A percentile compares a stretch with the other conserved stretches of the same genome.
phyloP scores from a whole-genome alignment of 2,329 filamentous ascomycete species.

The Colletotrichum tabaci region DNA sequence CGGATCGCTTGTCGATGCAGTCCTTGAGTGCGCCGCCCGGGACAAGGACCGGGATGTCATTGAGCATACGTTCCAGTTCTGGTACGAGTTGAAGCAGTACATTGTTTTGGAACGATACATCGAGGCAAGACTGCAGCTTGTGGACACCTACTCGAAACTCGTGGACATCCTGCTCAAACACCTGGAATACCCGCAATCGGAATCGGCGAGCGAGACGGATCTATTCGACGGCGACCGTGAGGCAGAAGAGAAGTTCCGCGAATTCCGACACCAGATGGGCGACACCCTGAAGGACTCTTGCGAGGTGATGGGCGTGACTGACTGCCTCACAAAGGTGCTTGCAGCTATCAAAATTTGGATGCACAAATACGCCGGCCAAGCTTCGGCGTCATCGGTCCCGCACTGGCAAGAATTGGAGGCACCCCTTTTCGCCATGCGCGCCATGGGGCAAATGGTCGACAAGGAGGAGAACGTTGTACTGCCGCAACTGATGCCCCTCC shows the following conservation, averaged over 20 bases:
- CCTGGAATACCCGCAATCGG: conserved; percentile 86
- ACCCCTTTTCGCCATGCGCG: conserved; percentile 93
- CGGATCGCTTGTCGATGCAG: conserved; percentile 86
- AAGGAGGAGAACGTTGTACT: conserved; percentile 89
- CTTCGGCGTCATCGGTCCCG: conserved; percentile 81
- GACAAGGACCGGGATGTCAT: conserved; percentile 94
- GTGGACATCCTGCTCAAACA: conserved; percentile 95
- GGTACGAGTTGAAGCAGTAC: conserved; percentile 99
- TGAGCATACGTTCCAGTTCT: conserved; percentile 94
- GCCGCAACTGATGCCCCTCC: conserved; percentile 90
- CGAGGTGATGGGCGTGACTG: conserved; percentile 93
- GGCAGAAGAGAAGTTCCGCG: conserved; percentile 95
- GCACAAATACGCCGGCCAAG: conserved; percentile 82
- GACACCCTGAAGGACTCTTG: conserved; percentile 98
- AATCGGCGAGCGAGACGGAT: conserved; percentile 81
- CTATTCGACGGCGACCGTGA: conserved; percentile 97
- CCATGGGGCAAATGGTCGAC: conserved; percentile 96
- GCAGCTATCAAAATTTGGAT: conserved; percentile 91
- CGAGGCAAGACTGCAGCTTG: conserved; percentile 81
- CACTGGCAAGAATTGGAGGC: conserved; percentile 98
- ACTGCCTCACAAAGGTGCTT: conserved; percentile 92
- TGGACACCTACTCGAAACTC: conserved; percentile 88
- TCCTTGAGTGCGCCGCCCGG: conserved; percentile 91
- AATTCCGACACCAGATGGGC: conserved; percentile 97
- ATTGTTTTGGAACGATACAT: conserved; percentile 92